Percentiles rank a stretch among this genome's conserved stretches.
Evolutionary conservation across 345 rosid species (phyloP).

Genomic region (Citrus reticulata): DNA sequence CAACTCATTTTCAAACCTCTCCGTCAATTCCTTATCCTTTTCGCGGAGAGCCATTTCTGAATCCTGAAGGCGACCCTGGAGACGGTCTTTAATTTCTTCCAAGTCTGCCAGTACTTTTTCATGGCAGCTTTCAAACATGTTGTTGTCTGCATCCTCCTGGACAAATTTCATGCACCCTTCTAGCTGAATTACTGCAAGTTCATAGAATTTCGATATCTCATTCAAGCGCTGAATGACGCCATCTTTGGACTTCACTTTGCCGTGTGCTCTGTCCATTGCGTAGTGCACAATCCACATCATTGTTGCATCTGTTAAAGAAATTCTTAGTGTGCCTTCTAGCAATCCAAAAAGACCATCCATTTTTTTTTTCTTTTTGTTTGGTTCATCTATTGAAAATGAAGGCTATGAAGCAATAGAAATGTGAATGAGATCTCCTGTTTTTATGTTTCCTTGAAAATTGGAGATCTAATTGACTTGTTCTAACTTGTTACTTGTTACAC

Average conservation of each 20-base stretch:
- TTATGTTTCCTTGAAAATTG: slow-evolving; percentile 12
- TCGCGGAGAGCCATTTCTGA: slow-evolving; percentile 58
- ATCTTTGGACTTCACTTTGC: slow-evolving; percentile 55
- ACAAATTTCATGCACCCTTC: slow-evolving; percentile 75
- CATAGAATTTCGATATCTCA: slow-evolving; percentile 75
- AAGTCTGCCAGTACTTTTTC: slow-evolving; percentile 59
- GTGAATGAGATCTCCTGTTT: neutral
- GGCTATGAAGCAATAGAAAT: neutral
- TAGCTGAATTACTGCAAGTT: slow-evolving; percentile 71
- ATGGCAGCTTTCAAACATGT: slow-evolving; percentile 47
- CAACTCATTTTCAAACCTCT: slow-evolving; percentile 47
- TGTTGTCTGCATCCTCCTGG: slow-evolving; percentile 55
- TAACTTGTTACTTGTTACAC: no score
- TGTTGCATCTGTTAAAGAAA: slow-evolving; percentile 66
- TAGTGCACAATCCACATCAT: slow-evolving; percentile 78
- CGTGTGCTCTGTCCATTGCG: slow-evolving; percentile 81
- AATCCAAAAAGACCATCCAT: slow-evolving; percentile 49
- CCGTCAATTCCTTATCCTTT: slow-evolving; percentile 60
- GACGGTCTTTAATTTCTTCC: slow-evolving; percentile 64
- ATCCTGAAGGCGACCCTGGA: slow-evolving; percentile 58
- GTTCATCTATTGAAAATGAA: neutral
- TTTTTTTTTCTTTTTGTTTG: neutral
- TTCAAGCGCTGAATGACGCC: slow-evolving; percentile 64
- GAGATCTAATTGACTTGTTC: slow-evolving; percentile 25
- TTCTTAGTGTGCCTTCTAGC: slow-evolving; percentile 47